Base-by-base conservation (phyloP, 495 filamentous ascomycete species). In the Penicillium cinerascens region DNA sequence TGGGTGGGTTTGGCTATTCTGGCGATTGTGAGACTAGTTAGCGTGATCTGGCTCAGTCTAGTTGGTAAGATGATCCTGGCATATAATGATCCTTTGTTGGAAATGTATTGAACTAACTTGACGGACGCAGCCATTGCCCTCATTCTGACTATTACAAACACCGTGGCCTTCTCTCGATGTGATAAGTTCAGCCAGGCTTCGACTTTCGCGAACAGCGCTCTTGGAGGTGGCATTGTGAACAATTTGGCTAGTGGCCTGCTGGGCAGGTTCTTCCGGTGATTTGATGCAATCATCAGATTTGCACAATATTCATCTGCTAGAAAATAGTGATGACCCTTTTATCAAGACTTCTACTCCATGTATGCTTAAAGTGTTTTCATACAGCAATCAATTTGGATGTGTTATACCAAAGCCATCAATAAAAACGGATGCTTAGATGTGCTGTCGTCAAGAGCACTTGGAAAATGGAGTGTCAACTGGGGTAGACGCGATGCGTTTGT, bases 101-200 rank as follows among this genome's bases (percentile, higher is more conserved):
- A n/a, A 23, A 17, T 27, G n/a, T n/a, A n/a, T n/a, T n/a, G n/a
- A n/a, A 46, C 47, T 60, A 46, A 55, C 56, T 66, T 26, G 61
- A 35, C 48, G 25, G 11, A 23, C 39, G 18, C 66, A 95, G 93
- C 82, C 15, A 96, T 98, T 63, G 93, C 93, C 4, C 72, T 98
- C 44, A 79, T 87, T 54, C 77, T 98, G 45, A 95, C 92, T 1
- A 84, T 93, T 50, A 98, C 93, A 38, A 98, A 98, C 61, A 88
- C 88, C 3, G 80, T 97, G 48, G 93, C 93, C 18, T 98, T 97
- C 73, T 97, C 92, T 23, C 80, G 93, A 37, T 97, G 92, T 68
- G 93, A 98, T 71, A 93, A 91, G 68, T 98, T 98, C 70, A 91
- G 92, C 68, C 92, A 97, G 68, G 93, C 93, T 17, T 88, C 88